Conservation (phyloP, 2,329 filamentous ascomycete genomes). For the Aureobasidium melanogenum region DNA sequence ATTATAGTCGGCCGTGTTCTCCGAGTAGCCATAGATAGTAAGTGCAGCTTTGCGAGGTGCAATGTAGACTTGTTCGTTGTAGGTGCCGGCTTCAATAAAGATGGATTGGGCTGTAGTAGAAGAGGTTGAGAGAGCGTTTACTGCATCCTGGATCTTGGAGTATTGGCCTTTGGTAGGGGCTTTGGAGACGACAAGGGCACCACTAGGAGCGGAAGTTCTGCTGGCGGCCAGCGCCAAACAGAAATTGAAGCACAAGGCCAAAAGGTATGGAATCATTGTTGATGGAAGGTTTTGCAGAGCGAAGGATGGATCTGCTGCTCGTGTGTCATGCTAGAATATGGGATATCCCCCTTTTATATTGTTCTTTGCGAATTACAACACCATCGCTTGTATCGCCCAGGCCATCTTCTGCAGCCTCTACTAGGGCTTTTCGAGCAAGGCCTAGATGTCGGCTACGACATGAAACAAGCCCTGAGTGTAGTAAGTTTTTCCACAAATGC, state of each 20-base stretch:
- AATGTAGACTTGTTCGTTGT: conserved; percentile 53
- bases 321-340: background rate
- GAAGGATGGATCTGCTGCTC: background rate
- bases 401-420: rapidly evolving
- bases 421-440: background rate
- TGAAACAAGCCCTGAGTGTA: background rate
- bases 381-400: background rate
- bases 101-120: conserved; percentile 46
- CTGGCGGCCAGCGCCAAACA: conserved; percentile 21
- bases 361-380: background rate
- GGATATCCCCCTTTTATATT: background rate
- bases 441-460: background rate
- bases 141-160: conserved; percentile 46
- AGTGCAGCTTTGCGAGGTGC: conserved; percentile 39
- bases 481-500: background rate
- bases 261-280: conserved; percentile 5
- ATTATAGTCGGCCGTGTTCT: conserved; percentile 42
- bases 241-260: conserved; percentile 13
- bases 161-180: conserved; percentile 27
- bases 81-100: conserved; percentile 54
- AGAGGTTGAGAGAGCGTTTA: conserved; percentile 48
- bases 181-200: conserved; percentile 41
- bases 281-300: background rate
- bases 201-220: conserved; percentile 39
- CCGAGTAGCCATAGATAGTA: conserved; percentile 52